Base-by-base conservation (phyloP, 2,329 filamentous ascomycete genomes). In the Elsinoe australis region DNA sequence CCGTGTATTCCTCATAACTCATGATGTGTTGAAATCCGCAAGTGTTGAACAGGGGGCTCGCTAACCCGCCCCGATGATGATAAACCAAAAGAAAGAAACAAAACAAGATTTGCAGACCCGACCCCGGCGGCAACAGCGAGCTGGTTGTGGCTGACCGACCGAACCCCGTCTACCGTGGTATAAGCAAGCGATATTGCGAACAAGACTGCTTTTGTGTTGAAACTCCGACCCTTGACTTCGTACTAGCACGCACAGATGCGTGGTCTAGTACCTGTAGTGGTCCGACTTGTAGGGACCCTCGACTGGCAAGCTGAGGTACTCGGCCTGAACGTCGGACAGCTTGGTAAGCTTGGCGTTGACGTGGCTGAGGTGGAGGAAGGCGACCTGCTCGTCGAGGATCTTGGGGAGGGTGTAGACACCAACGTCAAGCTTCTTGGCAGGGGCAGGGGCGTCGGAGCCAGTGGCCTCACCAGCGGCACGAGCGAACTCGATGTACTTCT, bases 311-410 rank as follows among this genome's bases (percentile, higher is more conserved):
- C 87, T 81, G 66, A 96, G 85, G 78, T 98, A 98, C 66, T 96
- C 92, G 59, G 87, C 84, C 79, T 98, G 92, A 61, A 84, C 84
- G 52, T 76, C 64, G 66, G 81, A 87, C 67, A 98, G 82, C 71
- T 81, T 83, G 69, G 83, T 86, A 64, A 98, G 81, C 80, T 96
- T 88, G 64, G 79, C 92, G 73, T 95, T 94, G 78, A 87, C 84
- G 78, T 96, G 92, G 57, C 75, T 80, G 59, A 95, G 76, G 76
- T 98, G 92, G 59, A 95, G 85, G 66, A 83, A 80, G 67, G 92
- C 92, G 65, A 98, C 92, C 75, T 95, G 88, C 82, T 98, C 92
- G 64, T 98, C 92, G 57, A 98, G 83, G 65, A 95, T 88, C 88
- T 98, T 98, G 72, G 92, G 92, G 61, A 95, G 79, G 62, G 94